These are phyloP conservation scores for Coemansia sp. DNA, from an alignment of 192 early-diverging fungal genomes.

Conservation along the genomic window DNA sequence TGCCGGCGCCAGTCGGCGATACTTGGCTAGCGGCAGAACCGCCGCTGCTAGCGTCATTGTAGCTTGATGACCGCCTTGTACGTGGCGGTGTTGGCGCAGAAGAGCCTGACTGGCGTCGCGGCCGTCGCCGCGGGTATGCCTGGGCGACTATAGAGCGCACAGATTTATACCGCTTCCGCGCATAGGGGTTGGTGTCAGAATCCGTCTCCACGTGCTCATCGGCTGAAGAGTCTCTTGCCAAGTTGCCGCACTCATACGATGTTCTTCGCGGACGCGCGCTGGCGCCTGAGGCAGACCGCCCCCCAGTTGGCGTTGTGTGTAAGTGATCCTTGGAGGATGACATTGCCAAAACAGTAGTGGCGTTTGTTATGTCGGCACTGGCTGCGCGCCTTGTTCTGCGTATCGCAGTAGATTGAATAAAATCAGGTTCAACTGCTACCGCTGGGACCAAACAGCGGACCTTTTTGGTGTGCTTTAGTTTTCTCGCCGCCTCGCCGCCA, in stretches of 20 bases:
- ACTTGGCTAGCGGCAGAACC: not conserved
- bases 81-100: slow-evolving; percentile 9
- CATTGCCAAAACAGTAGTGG: not conserved
- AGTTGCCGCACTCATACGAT: slow-evolving; percentile 31
- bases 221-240: not conserved
- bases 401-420: slow-evolving; percentile 12
- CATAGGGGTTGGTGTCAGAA: slow-evolving; percentile 44
- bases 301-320: not conserved
- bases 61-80: slow-evolving; percentile 40
- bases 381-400: slow-evolving; percentile 35
- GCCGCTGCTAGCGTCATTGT: slow-evolving; percentile 17
- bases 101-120: not conserved
- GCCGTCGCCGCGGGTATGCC: slow-evolving; percentile 32
- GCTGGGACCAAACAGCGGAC: slow-evolving; percentile 50
- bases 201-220: slow-evolving; percentile 32
- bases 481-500: slow-evolving; percentile 5
- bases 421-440: slow-evolving; percentile 45
- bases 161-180: slow-evolving; percentile 44
- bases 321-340: not conserved
- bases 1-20: slow-evolving; percentile 20
- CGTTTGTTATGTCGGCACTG: slow-evolving; percentile 26
- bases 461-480: slow-evolving; percentile 29
- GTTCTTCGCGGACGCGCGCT: slow-evolving; percentile 34
- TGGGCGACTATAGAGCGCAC: slow-evolving; percentile 45
- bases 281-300: not conserved